phyloP scores from a whole-genome alignment of 1,284 basidiomycete species.

The Prillingera fragicola region DNA sequence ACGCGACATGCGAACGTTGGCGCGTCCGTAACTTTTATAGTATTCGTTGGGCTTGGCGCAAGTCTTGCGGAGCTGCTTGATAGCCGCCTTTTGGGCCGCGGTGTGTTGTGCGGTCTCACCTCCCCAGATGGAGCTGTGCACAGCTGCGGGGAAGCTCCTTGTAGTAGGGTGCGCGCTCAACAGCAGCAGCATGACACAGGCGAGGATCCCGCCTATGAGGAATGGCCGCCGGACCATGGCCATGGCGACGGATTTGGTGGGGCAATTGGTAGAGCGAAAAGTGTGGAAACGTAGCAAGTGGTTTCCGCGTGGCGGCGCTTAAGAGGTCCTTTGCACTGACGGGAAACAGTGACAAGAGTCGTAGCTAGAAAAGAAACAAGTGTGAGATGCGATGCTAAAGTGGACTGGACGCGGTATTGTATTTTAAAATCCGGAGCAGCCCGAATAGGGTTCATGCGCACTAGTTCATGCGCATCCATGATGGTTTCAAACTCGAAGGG shows the following conservation, averaged over 20 bases:
- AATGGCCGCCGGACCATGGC: conserved; percentile 10
- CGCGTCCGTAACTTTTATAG: conserved; percentile 34
- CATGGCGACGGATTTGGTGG: background rate
- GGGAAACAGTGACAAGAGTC: no score
- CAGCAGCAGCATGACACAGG: conserved; percentile 9
- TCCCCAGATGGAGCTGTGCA: background rate
- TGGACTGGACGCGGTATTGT: no score
- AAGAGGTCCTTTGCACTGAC: no score
- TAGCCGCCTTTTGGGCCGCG: background rate
- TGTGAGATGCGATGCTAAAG: no score
- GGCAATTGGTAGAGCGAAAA: background rate
- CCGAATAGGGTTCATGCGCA: no score
- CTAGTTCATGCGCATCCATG: no score
- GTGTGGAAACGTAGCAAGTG: no score
- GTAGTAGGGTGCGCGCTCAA: background rate
- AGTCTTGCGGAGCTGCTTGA: background rate
- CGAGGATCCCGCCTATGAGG: conserved; percentile 9
- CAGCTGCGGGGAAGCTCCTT: background rate
- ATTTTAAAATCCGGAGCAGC: no score
- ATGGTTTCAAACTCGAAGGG: no score
- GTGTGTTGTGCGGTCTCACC: background rate
- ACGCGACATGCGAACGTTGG: conserved; percentile 35
- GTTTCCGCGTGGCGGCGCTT: no score
- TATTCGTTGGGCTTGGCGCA: conserved; percentile 28
- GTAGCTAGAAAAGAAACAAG: no score